These are phyloP conservation scores for Hypoxylon sp. DNA, from an alignment of 2,329 filamentous ascomycete species.

Conservation along the genomic window DNA sequence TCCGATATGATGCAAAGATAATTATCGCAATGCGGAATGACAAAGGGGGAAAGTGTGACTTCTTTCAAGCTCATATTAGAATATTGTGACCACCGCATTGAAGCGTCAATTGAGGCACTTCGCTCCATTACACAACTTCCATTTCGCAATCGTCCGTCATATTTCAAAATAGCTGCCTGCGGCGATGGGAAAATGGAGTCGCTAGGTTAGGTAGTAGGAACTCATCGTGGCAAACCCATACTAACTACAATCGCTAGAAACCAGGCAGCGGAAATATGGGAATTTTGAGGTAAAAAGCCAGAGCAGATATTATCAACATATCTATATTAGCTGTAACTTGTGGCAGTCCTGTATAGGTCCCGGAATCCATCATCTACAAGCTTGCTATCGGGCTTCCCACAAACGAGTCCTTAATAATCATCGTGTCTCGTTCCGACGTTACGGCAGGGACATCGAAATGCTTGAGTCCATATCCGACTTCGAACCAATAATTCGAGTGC, in stretches of 20 bases:
- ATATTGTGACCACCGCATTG: too few species aligned
- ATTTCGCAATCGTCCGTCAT: not conserved
- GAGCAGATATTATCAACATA: not conserved
- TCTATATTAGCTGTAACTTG: not conserved
- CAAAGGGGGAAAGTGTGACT: too few species aligned
- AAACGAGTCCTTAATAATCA: not conserved
- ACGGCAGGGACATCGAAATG: too few species aligned
- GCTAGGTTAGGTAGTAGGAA: not conserved
- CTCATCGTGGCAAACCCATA: not conserved
- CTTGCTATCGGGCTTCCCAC: not conserved
- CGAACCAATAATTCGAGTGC: not conserved
- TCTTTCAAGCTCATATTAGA: too few species aligned
- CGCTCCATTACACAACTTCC: not conserved
- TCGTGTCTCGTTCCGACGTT: not conserved
- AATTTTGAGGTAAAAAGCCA: not conserved
- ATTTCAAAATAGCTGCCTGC: not conserved
- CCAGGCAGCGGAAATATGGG: not conserved
- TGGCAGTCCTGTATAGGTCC: not conserved
- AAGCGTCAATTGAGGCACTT: too few species aligned
- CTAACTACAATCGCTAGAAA: not conserved
- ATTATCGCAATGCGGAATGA: too few species aligned
- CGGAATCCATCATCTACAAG: not conserved
- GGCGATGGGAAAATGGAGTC: not conserved
- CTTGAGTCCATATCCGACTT: not conserved
- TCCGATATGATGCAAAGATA: not conserved